Percentiles rank a stretch among this genome's conserved stretches.
Evolutionary conservation across 169 alveolate species (phyloP).

Genomic region (Plasmodium fragile): DNA sequence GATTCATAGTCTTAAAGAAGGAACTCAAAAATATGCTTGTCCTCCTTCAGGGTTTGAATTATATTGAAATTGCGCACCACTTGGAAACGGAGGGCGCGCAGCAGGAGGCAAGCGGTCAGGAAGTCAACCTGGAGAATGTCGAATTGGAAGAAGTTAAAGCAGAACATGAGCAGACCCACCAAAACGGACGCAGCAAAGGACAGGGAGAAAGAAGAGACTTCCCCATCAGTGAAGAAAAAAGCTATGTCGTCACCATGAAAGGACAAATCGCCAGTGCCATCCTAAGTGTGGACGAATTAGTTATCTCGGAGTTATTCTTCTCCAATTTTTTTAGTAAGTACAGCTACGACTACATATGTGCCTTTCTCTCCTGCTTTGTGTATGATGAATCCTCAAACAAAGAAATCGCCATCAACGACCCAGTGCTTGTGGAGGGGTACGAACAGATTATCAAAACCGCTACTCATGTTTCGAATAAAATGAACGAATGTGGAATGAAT

Average conservation of each 20-base stretch:
- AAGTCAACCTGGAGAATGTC: neutral
- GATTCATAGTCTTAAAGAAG: slow-evolving; percentile 63
- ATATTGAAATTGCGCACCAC: slow-evolving; percentile 50
- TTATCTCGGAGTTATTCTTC: slow-evolving; percentile 95
- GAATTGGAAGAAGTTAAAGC: neutral
- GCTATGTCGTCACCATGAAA: slow-evolving; percentile 91
- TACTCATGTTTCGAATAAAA: slow-evolving; percentile 88
- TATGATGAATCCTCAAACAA: slow-evolving; percentile 91
- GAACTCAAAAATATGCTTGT: slow-evolving; percentile 71
- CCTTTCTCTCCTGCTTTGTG: slow-evolving; percentile 95
- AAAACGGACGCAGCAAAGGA: neutral
- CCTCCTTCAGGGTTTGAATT: slow-evolving; percentile 37
- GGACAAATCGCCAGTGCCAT: slow-evolving; percentile 99
- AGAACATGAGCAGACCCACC: neutral
- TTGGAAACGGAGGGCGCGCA: slow-evolving; percentile 5
- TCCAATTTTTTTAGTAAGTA: slow-evolving; percentile 94
- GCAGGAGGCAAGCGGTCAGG: neutral
- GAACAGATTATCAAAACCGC: slow-evolving; percentile 83
- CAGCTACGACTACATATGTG: slow-evolving; percentile 94
- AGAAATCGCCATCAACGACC: slow-evolving; percentile 83
- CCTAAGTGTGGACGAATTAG: slow-evolving; percentile 97
- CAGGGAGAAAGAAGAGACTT: too few species aligned
- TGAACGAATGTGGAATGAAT: slow-evolving; percentile 89
- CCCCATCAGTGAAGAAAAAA: slow-evolving; percentile 19
- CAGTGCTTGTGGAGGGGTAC: slow-evolving; percentile 82